These are phyloP conservation scores for Hordeum vulgare DNA, from an alignment of 176 grass and related monocot species.

Conservation along the genomic window DNA sequence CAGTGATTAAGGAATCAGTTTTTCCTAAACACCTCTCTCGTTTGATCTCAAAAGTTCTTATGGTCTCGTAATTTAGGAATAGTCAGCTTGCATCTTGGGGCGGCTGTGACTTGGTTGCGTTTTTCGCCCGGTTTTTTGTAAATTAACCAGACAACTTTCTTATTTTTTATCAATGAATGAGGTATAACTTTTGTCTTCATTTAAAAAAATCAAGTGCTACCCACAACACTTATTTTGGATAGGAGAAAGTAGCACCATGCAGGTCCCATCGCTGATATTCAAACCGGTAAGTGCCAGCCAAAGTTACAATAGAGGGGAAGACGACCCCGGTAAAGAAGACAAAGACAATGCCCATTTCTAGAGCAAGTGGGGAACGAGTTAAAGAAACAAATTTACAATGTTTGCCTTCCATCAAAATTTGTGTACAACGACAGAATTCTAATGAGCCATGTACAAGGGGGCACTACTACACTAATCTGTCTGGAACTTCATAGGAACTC, in stretches of 20 bases:
- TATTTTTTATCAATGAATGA: too few species aligned
- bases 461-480: background rate
- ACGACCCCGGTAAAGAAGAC: constrained; percentile 8
- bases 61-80: too few species aligned
- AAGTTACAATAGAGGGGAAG: constrained; percentile 4
- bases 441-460: constrained; percentile 27
- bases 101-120: too few species aligned
- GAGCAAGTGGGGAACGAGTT: background rate
- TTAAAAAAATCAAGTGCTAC: too few species aligned
- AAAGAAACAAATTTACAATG: constrained; percentile 13
- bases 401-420: constrained; percentile 25
- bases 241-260: background rate
- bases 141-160: too few species aligned
- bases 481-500: constrained; percentile 22
- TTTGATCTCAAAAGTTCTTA: too few species aligned
- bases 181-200: too few species aligned
- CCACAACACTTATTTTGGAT: too few species aligned
- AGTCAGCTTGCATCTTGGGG: too few species aligned
- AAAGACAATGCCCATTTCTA: background rate
- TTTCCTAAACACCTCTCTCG: too few species aligned
- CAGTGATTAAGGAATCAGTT: too few species aligned
- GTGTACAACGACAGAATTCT: constrained; percentile 1
- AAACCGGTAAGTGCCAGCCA: background rate
- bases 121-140: too few species aligned
- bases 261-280: background rate